Evolutionary conservation across 2,329 filamentous ascomycete species (phyloP).

Genomic region (Pleoardoris graminearum): DNA sequence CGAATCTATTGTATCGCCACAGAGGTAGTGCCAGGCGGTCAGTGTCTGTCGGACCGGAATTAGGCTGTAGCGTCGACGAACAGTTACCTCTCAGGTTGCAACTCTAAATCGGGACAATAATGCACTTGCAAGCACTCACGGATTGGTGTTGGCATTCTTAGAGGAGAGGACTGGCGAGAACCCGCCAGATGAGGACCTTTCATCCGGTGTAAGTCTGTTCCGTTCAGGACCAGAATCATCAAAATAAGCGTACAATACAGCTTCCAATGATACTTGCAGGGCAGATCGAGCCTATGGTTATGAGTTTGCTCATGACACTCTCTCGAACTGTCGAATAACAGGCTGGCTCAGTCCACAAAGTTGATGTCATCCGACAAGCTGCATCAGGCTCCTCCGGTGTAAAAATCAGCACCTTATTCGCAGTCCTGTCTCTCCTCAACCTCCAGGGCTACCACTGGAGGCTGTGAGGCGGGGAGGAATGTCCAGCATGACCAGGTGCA

Average conservation of each 20-base stretch:
- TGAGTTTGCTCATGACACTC: not conserved
- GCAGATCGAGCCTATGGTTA: slow-evolving; percentile 12
- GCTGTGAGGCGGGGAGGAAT: not conserved
- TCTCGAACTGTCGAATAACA: slow-evolving; percentile 9
- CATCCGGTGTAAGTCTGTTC: slow-evolving; percentile 15
- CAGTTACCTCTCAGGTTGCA: no score
- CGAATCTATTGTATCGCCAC: no score
- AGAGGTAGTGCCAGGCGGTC: no score
- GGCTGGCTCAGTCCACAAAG: slow-evolving; percentile 11
- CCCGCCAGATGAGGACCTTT: slow-evolving; percentile 8
- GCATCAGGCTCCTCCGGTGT: slow-evolving; percentile 17
- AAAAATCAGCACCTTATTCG: slow-evolving; percentile 1
- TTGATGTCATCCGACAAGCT: slow-evolving; percentile 16
- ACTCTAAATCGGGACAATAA: no score
- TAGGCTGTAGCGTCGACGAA: no score
- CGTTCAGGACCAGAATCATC: slow-evolving; percentile 2
- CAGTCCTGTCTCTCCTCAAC: slow-evolving; percentile 2
- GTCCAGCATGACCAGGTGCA: slow-evolving; percentile 18
- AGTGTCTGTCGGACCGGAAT: no score
- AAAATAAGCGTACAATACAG: not conserved
- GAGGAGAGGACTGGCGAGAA: not conserved
- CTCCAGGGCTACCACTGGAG: slow-evolving; percentile 9
- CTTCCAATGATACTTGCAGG: slow-evolving; percentile 9
- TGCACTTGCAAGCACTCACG: not conserved
- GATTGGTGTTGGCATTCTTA: not conserved